A percentile compares a stretch with the other conserved stretches of the same genome.
These are phyloP conservation scores for Beta macrorhiza DNA, from an alignment of 179 eudicot genomes.

Conservation along the genomic window DNA sequence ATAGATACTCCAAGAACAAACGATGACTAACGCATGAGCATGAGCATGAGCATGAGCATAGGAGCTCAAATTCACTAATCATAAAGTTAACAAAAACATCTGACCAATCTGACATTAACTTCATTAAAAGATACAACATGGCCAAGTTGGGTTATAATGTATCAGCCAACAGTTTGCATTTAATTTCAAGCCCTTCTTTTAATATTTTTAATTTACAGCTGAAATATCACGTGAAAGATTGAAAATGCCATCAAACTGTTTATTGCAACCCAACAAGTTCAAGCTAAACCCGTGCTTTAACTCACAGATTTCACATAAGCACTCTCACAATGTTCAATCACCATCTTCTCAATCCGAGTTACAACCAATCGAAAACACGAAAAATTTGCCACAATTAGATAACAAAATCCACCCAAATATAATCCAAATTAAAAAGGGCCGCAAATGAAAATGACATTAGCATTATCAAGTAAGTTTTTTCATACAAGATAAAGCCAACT, in stretches of 20 bases:
- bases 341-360: slow-evolving; percentile 21
- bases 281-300: slow-evolving; percentile 49
- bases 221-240: slow-evolving; percentile 69
- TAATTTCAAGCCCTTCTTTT: slow-evolving; percentile 29
- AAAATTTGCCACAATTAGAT: slow-evolving; percentile 13
- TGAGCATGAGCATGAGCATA: not conserved
- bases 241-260: slow-evolving; percentile 38
- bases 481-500: slow-evolving; percentile 25
- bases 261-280: slow-evolving; percentile 45
- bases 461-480: slow-evolving; percentile 5
- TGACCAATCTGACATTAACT: slow-evolving; percentile 14
- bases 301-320: slow-evolving; percentile 66
- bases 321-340: slow-evolving; percentile 30
- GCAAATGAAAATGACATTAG: slow-evolving; percentile 27
- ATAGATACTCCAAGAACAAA: slow-evolving; percentile 9
- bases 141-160: slow-evolving; percentile 29
- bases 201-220: slow-evolving; percentile 26
- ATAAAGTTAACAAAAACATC: not conserved
- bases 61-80: slow-evolving; percentile 10
- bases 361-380: slow-evolving; percentile 24
- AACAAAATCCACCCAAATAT: slow-evolving; percentile 18
- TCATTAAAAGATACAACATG: slow-evolving; percentile 24
- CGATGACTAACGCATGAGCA: not conserved
- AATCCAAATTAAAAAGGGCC: not conserved
- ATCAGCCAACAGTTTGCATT: slow-evolving; percentile 37